Evolutionary conservation across 2,329 filamentous ascomycete genomes (phyloP).

Genomic region (Colletotrichum acutatum): DNA sequence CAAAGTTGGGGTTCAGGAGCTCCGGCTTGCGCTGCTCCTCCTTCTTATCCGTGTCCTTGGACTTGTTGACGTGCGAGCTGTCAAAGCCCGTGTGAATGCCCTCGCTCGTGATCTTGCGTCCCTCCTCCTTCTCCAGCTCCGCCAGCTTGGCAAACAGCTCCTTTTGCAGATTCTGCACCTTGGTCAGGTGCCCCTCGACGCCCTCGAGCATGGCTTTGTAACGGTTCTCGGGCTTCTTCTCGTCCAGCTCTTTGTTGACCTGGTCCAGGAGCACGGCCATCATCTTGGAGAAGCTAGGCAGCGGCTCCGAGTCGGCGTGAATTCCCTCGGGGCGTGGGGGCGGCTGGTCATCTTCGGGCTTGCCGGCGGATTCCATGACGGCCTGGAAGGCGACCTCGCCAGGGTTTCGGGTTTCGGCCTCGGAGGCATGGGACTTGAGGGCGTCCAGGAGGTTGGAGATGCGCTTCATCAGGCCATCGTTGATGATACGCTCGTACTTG

Average conservation of each 20-base stretch:
- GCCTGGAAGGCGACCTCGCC: slow-evolving; percentile 90
- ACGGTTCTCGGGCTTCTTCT: slow-evolving; percentile 73
- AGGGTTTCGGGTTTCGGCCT: slow-evolving; percentile 72
- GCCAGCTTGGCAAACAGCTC: slow-evolving; percentile 80
- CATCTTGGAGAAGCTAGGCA: slow-evolving; percentile 95
- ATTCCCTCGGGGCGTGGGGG: slow-evolving; percentile 82
- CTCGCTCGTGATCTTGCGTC: slow-evolving; percentile 93
- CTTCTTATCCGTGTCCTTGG: slow-evolving; percentile 56
- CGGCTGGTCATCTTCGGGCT: slow-evolving; percentile 79
- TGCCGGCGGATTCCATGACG: slow-evolving; percentile 83
- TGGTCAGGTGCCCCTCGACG: slow-evolving; percentile 78
- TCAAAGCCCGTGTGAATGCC: slow-evolving; percentile 90
- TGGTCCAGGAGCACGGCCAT: slow-evolving; percentile 96
- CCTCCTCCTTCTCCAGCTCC: slow-evolving; percentile 86
- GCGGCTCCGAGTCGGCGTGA: slow-evolving; percentile 76
- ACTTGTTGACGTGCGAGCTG: slow-evolving; percentile 82
- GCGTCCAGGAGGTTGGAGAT: slow-evolving; percentile 82
- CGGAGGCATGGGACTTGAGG: slow-evolving; percentile 77
- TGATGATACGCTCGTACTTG: slow-evolving; percentile 93
- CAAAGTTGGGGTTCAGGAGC: slow-evolving; percentile 77
- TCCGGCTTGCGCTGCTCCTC: slow-evolving; percentile 67
- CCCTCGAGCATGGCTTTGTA: slow-evolving; percentile 83
- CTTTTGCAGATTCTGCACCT: slow-evolving; percentile 82
- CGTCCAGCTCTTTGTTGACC: slow-evolving; percentile 86
- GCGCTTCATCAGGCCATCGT: slow-evolving; percentile 87